phyloP scores from a whole-genome alignment of 305 asterid species.

The Solanum hybrid region DNA sequence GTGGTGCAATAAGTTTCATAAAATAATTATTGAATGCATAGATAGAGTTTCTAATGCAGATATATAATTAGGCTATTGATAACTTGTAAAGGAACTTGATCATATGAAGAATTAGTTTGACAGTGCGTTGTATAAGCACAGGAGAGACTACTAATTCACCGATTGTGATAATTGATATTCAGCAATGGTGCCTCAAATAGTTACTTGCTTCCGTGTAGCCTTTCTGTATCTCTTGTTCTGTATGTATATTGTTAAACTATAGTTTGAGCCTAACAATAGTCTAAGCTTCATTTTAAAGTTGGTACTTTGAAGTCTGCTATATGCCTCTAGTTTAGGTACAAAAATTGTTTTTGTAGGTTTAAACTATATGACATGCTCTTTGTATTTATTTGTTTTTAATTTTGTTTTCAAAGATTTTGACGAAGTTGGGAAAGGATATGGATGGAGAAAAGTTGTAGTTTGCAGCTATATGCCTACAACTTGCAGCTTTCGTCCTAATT shows the following conservation, averaged over 20 bases:
- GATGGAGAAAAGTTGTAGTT: neutral
- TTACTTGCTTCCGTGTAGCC: neutral
- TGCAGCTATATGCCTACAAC: neutral
- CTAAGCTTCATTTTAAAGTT: neutral
- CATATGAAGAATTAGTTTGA: constrained; percentile 69
- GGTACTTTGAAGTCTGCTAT: neutral
- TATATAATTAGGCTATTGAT: constrained; percentile 76
- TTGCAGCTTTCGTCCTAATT: neutral
- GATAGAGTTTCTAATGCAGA: constrained; percentile 47
- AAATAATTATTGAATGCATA: neutral
- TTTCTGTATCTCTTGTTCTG: neutral
- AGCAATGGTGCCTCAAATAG: neutral
- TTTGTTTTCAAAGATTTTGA: neutral
- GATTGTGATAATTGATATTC: neutral
- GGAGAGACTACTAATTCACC: neutral
- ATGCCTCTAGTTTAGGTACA: neutral
- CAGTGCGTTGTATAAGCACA: neutral
- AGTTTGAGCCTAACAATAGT: neutral
- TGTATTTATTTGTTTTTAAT: no score
- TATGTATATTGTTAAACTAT: neutral
- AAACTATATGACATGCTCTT: neutral
- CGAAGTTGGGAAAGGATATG: neutral
- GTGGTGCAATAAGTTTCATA: neutral
- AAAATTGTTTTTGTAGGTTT: neutral
- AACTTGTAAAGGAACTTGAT: constrained; percentile 88